A percentile compares a stretch with the other conserved stretches of the same genome.
These are phyloP conservation scores for Backusella australiensis DNA, from an alignment of 192 early-diverging fungal genomes.

Conservation along the genomic window DNA sequence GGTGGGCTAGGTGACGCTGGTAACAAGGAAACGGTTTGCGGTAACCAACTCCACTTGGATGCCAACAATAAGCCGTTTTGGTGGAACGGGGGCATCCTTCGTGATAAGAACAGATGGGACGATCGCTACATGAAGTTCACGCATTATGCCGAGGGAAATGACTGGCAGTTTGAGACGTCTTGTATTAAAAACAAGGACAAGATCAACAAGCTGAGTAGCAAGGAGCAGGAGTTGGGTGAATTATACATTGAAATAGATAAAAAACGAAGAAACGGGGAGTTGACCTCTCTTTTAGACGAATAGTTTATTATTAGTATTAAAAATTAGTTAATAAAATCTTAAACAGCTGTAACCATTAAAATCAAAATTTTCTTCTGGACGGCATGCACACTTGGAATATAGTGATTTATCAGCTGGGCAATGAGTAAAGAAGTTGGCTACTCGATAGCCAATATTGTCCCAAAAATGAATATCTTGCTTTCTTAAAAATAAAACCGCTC, in stretches of 20 bases:
- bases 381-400: slow-evolving; percentile 44
- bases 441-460: slow-evolving; percentile 69
- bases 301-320: background rate
- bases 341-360: slow-evolving; percentile 33
- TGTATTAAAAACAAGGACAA: slow-evolving; percentile 40
- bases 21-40: slow-evolving; percentile 36
- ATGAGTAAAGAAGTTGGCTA: slow-evolving; percentile 57
- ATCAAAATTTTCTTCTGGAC: slow-evolving; percentile 49
- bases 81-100: slow-evolving; percentile 53
- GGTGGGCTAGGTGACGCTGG: slow-evolving; percentile 44
- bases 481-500: slow-evolving; percentile 55
- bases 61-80: slow-evolving; percentile 39
- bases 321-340: slow-evolving; percentile 23
- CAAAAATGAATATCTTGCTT: slow-evolving; percentile 71
- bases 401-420: slow-evolving; percentile 59
- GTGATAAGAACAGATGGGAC: slow-evolving; percentile 42
- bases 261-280: slow-evolving; percentile 3
- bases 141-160: slow-evolving; percentile 36
- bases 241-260: slow-evolving; percentile 20
- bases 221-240: slow-evolving; percentile 10
- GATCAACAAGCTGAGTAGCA: slow-evolving; percentile 6
- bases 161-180: slow-evolving; percentile 42
- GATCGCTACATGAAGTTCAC: slow-evolving; percentile 38
- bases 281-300: background rate
- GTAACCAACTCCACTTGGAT: slow-evolving; percentile 44